Conservation (phyloP, 768 basidiomycete species). For the Lentinula sp. region DNA sequence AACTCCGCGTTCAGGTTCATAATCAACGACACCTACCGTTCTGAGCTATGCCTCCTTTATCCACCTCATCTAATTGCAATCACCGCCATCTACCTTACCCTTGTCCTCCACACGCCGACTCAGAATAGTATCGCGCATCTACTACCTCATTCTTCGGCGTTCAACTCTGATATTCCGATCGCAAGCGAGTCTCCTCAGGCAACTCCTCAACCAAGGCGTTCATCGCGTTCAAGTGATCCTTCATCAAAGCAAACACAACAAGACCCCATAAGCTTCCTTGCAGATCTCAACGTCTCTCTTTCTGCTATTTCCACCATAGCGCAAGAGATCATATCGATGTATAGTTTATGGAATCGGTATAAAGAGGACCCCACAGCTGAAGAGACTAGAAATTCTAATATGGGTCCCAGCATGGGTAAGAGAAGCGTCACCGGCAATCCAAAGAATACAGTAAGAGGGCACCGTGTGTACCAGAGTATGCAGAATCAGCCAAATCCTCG, state of each 20-base stretch:
- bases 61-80: conserved; percentile 94
- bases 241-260: conserved; percentile 26
- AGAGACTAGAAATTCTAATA: background rate
- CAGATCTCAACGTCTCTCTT: conserved; percentile 81
- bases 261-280: conserved; percentile 78
- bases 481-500: conserved; percentile 5
- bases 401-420: background rate
- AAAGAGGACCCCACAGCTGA: conserved; percentile 52
- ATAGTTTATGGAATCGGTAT: conserved; percentile 85
- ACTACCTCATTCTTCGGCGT: conserved; percentile 21
- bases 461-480: background rate
- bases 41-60: conserved; percentile 88
- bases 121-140: conserved; percentile 35
- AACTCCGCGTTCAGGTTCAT: conserved; percentile 60
- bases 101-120: conserved; percentile 64
- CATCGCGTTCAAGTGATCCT: conserved; percentile 40
- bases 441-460: background rate
- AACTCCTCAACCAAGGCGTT: conserved; percentile 42
- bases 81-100: conserved; percentile 84
- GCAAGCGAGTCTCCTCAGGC: conserved; percentile 12
- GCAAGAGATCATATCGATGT: conserved; percentile 88
- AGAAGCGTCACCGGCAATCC: background rate
- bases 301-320: conserved; percentile 76
- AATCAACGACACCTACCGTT: conserved; percentile 94
- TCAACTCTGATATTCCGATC: conserved; percentile 10